Evolutionary conservation across 2,329 filamentous ascomycete species (phyloP), one percentile per base, ranked within the genome.

Genomic region (Fusarium odoratissimum): DNA sequence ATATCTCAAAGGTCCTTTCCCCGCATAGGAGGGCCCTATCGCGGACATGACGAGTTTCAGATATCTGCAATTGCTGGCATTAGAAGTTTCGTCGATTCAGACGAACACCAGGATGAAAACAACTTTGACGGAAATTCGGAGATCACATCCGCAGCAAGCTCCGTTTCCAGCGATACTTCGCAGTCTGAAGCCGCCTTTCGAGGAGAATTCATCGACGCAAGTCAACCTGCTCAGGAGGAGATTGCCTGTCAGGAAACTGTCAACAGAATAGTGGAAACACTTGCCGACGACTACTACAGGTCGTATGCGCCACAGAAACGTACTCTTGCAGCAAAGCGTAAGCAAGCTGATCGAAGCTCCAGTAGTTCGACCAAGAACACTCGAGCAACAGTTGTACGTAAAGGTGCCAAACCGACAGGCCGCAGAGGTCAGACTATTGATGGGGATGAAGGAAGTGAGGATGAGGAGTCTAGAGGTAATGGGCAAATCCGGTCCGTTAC

Each of bases 1-100:
- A 8, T 48, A 19, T 23, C 31, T 31, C 21, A 42, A 16, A 16
- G 28, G 8, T 25, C 52, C 1, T 2, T 11, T 1, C 11, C n/a
- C 0, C 7, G 2, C 8, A 25, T 31, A 23, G 6, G 7, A 9
- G 40, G 0, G 3, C 4, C 19, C 13, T 0, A 23, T 11, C 1
- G 7, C 6, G 13, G 1, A 2, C 10, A 4, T 13, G 6, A 11
- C 13, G 23, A 25, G 16, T 17, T 40, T 17, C 23, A 25, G 5
- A 19, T 8, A 16, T 25, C 9, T 28, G 9, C 5, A 1, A 2
- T 49, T 0, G 16, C 6, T 16, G 31, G 45, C 0, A 35, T 60
- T 11, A 9, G 25, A 14, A 17, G 51, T 14, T 55, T 45, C 8
- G 31, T 21, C 17, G 1, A 19, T 41, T 23, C 5, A 35, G 30